Percentiles rank a stretch among this genome's conserved stretches.
Evolutionary conservation across 2,329 filamentous ascomycete species (phyloP).

Genomic region (Ophiobolus disseminans): DNA sequence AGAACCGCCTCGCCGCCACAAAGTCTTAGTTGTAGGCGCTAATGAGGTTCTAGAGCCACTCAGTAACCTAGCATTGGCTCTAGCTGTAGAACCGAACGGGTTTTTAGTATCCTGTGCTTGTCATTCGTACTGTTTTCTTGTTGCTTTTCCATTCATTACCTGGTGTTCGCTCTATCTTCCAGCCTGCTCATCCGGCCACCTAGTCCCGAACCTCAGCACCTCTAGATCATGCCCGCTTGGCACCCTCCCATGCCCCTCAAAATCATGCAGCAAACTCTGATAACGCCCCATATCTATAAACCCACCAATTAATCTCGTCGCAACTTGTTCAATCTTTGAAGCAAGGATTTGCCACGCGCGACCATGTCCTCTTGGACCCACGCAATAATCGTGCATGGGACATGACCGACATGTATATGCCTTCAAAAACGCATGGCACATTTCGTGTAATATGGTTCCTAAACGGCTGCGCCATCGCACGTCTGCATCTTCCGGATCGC

Average conservation of each 20-base stretch:
- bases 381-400: conserved; percentile 11
- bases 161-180: no score
- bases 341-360: conserved; percentile 27
- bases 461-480: conserved; percentile 12
- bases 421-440: conserved; percentile 24
- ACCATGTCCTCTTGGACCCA: conserved; percentile 18
- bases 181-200: no score
- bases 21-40: no score
- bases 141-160: no score
- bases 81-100: no score
- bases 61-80: no score
- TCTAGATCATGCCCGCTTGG: conserved; percentile 26
- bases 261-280: conserved; percentile 18
- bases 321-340: conserved; percentile 24
- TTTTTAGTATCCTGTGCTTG: no score
- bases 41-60: no score
- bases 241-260: conserved; percentile 8
- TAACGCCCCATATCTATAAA: conserved; percentile 21
- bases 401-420: conserved; percentile 21
- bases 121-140: no score
- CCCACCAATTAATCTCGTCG: conserved; percentile 16
- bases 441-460: conserved; percentile 25
- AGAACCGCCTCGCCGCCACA: no score
- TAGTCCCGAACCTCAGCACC: conserved; percentile 2
- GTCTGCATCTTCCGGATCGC: conserved; percentile 1